Conservation (phyloP, 2,329 filamentous ascomycete species). For the Aureobasidium zeae region DNA sequence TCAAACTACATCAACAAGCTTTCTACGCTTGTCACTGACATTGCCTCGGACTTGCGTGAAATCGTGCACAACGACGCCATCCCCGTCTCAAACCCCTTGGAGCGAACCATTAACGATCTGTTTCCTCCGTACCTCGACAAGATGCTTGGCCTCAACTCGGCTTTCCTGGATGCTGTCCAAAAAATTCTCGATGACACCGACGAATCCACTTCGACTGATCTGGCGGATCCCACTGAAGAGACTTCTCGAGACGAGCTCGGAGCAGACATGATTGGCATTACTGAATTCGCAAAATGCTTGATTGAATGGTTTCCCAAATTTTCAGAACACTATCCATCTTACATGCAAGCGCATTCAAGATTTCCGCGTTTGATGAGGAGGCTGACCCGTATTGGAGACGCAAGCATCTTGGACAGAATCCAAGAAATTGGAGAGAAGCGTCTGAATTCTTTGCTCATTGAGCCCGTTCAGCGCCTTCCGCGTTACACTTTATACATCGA, state of each 20-base stretch:
- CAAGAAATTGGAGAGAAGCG: slow-evolving; percentile 81
- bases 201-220: slow-evolving; percentile 65
- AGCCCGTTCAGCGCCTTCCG: slow-evolving; percentile 88
- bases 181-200: slow-evolving; percentile 74
- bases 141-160: slow-evolving; percentile 73
- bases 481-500: slow-evolving; percentile 95
- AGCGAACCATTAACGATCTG: slow-evolving; percentile 41
- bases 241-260: slow-evolving; percentile 28
- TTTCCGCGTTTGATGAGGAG: slow-evolving; percentile 73
- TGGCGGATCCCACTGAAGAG: slow-evolving; percentile 48
- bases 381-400: slow-evolving; percentile 66
- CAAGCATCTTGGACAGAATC: slow-evolving; percentile 72
- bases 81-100: slow-evolving; percentile 37
- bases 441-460: slow-evolving; percentile 84
- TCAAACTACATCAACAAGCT: slow-evolving; percentile 88
- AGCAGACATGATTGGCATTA: slow-evolving; percentile 58
- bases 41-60: slow-evolving; percentile 70
- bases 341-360: slow-evolving; percentile 80
- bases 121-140: slow-evolving; percentile 74
- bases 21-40: slow-evolving; percentile 68
- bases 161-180: slow-evolving; percentile 68
- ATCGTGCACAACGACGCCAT: slow-evolving; percentile 39
- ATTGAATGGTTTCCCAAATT: slow-evolving; percentile 91
- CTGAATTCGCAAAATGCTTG: slow-evolving; percentile 69
- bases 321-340: slow-evolving; percentile 81